Evolutionary conservation across 2,329 filamentous ascomycete species (phyloP).

Genomic region (Botryotinia calthae): DNA sequence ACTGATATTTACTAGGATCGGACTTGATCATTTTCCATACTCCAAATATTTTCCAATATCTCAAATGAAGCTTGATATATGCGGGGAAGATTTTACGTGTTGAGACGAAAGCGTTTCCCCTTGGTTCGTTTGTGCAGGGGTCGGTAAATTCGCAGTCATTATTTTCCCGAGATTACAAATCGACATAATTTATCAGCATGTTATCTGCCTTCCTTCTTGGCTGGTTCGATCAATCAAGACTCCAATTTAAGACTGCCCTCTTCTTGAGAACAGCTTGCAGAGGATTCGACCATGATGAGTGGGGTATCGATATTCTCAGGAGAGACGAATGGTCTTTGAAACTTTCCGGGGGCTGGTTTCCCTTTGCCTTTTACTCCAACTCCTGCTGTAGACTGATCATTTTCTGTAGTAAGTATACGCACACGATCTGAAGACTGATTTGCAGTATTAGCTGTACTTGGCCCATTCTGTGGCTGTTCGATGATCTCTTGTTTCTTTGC

Average conservation of each 20-base stretch:
- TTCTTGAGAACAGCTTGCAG: constrained; percentile 1
- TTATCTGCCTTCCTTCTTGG: neutral
- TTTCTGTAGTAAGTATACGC: no score
- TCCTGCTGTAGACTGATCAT: neutral
- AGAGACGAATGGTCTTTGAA: neutral
- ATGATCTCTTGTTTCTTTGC: neutral
- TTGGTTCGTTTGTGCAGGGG: no score
- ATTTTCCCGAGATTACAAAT: neutral
- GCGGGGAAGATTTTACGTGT: neutral
- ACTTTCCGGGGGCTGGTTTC: neutral
- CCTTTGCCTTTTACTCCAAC: neutral
- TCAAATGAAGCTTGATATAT: neutral
- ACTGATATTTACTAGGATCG: neutral
- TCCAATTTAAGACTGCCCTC: neutral
- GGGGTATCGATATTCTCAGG: neutral
- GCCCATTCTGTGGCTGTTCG: no score
- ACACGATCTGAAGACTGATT: neutral
- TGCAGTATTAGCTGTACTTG: neutral
- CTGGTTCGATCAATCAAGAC: neutral
- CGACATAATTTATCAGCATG: neutral
- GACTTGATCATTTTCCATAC: neutral
- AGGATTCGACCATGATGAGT: neutral
- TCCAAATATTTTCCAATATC: neutral
- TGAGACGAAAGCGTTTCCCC: neutral
- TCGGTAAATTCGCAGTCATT: neutral